Percentiles rank a stretch among this genome's conserved stretches.
These are phyloP conservation scores for Dendrobium officinale DNA, from an alignment of 106 monocot species.

Conservation along the genomic window DNA sequence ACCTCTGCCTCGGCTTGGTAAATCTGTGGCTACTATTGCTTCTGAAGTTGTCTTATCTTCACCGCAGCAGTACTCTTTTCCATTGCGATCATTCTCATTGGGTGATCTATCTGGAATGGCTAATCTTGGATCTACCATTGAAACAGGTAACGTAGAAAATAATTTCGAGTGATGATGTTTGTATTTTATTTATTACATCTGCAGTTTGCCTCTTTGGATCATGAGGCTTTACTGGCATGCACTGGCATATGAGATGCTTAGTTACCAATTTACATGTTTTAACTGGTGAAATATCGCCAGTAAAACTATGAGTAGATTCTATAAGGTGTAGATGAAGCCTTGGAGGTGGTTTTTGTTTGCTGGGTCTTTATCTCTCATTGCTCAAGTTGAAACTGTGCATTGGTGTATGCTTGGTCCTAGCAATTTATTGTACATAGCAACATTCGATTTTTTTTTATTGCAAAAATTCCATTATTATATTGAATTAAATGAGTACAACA, in stretches of 20 bases:
- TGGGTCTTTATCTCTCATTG: too few species aligned
- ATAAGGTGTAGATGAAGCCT: neutral
- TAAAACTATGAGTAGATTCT: neutral
- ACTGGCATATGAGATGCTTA: neutral
- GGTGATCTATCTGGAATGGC: conserved; percentile 28
- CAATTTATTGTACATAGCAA: too few species aligned
- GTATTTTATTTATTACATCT: neutral
- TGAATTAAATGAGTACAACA: too few species aligned
- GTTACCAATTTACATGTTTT: neutral
- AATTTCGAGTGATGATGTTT: neutral
- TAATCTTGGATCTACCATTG: neutral
- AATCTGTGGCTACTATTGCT: neutral
- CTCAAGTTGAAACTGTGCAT: too few species aligned
- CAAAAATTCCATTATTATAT: too few species aligned
- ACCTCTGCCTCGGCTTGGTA: conserved; percentile 22
- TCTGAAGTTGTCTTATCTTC: neutral
- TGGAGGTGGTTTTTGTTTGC: too few species aligned
- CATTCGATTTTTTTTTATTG: too few species aligned
- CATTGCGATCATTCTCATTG: conserved; percentile 35
- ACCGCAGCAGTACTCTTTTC: conserved; percentile 16
- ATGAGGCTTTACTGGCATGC: neutral
- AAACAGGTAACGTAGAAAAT: neutral
- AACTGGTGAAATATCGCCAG: neutral
- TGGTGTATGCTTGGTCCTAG: too few species aligned
- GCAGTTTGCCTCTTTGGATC: neutral